phyloP scores from a whole-genome alignment of 169 alveolate genomes.

The Toxoplasma gondii region DNA sequence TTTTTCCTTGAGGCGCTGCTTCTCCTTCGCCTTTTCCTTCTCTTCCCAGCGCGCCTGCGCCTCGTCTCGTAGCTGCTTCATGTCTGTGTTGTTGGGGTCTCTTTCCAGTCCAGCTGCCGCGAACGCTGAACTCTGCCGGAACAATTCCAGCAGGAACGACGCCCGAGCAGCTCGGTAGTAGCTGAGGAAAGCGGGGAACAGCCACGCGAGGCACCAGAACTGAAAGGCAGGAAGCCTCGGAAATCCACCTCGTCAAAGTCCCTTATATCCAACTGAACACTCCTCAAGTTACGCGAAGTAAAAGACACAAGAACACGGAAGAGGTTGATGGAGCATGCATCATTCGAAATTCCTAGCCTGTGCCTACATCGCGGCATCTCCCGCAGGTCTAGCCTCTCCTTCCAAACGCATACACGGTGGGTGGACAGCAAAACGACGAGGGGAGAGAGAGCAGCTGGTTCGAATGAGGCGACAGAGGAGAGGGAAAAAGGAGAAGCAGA shows the following conservation, averaged over 20 bases:
- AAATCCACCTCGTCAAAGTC: too few relatives aligned
- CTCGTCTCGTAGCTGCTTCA: background rate
- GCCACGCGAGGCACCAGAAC: background rate
- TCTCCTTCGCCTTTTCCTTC: background rate
- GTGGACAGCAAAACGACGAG: too few relatives aligned
- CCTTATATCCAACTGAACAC: too few relatives aligned
- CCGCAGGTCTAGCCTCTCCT: background rate
- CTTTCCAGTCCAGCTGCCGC: background rate
- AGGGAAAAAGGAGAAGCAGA: too few relatives aligned
- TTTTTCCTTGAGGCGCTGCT: background rate
- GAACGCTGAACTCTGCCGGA: background rate
- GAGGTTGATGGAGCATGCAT: too few relatives aligned
- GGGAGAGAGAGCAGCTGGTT: too few relatives aligned
- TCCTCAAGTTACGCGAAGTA: too few relatives aligned
- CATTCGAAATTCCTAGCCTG: too few relatives aligned
- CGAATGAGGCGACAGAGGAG: too few relatives aligned
- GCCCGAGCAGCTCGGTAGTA: slow-evolving; percentile 36
- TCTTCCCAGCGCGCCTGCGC: slow-evolving; percentile 5
- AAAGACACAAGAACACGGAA: background rate
- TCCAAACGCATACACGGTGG: background rate
- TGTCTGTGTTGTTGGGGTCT: background rate
- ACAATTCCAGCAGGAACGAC: background rate
- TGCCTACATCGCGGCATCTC: background rate
- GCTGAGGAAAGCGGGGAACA: background rate
- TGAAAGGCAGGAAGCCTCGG: background rate